phyloP scores from a whole-genome alignment of 176 grass and related monocot species.

The Lolium multiflorum region DNA sequence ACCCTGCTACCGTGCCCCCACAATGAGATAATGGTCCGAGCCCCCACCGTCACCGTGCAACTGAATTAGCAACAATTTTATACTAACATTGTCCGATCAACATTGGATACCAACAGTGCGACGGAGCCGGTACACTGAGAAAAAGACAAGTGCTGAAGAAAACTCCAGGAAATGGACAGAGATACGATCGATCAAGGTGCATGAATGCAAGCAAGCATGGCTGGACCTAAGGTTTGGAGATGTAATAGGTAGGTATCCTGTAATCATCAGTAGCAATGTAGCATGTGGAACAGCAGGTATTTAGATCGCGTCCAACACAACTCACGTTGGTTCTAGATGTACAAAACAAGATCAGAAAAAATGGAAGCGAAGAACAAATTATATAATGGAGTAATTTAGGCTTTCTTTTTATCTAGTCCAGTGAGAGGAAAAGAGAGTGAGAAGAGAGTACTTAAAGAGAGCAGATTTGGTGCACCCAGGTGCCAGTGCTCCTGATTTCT shows the following conservation, averaged over 20 bases:
- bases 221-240: neutral
- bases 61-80: neutral
- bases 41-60: neutral
- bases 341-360: neutral
- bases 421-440: too few relatives aligned
- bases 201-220: neutral
- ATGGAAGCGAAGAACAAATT: too few relatives aligned
- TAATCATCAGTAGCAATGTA: neutral
- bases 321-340: slow-evolving; percentile 15
- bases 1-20: too few relatives aligned
- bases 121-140: neutral
- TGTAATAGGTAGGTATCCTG: neutral
- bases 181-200: slow-evolving; percentile 10
- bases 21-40: too few relatives aligned
- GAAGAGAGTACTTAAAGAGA: too few relatives aligned
- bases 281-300: neutral
- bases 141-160: slow-evolving; percentile 29
- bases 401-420: too few relatives aligned
- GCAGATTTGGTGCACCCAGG: too few relatives aligned
- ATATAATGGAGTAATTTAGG: too few relatives aligned
- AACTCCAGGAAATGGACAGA: slow-evolving; percentile 23
- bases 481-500: too few relatives aligned
- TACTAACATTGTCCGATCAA: neutral
- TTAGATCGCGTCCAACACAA: slow-evolving; percentile 17
- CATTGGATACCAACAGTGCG: slow-evolving; percentile 42